Evolutionary conservation across 805 yeast genomes (phyloP).

Genomic region (Suhomyces faveliae): DNA sequence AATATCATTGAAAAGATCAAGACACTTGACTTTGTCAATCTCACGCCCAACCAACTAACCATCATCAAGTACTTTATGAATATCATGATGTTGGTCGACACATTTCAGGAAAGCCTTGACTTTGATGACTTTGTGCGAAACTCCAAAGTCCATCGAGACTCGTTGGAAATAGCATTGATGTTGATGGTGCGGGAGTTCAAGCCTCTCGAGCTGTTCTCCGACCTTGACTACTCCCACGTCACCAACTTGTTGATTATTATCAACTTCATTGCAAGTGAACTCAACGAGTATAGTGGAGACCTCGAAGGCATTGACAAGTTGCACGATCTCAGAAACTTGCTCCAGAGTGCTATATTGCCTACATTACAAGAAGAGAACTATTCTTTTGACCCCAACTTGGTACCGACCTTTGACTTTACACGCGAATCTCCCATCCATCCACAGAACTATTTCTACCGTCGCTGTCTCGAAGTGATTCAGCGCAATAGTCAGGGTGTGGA

Average conservation of each 20-base stretch:
- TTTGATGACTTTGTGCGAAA: slow-evolving; percentile 2
- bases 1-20: not conserved
- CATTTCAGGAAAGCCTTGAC: slow-evolving; percentile 2
- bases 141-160: slow-evolving; percentile 2
- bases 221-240: slow-evolving; percentile 11
- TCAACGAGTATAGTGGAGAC: not conserved
- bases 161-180: slow-evolving; percentile 6
- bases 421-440: not conserved
- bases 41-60: slow-evolving; percentile 1
- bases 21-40: not conserved
- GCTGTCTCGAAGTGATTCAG: not conserved
- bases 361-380: not conserved
- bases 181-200: slow-evolving; percentile 7
- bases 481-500: too few species aligned
- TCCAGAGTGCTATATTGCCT: slow-evolving; percentile 2
- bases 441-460: slow-evolving; percentile 7
- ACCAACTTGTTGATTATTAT: slow-evolving; percentile 11
- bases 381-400: not conserved
- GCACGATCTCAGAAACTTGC: slow-evolving; percentile 5
- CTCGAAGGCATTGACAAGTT: slow-evolving; percentile 2
- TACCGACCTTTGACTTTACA: not conserved
- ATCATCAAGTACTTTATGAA: slow-evolving; percentile 10
- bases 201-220: not conserved
- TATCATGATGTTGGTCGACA: slow-evolving; percentile 8
- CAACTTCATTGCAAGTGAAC: slow-evolving; percentile 3